phyloP scores from a whole-genome alignment of 1,284 basidiomycete species.

The Rhizopogon parksii region DNA sequence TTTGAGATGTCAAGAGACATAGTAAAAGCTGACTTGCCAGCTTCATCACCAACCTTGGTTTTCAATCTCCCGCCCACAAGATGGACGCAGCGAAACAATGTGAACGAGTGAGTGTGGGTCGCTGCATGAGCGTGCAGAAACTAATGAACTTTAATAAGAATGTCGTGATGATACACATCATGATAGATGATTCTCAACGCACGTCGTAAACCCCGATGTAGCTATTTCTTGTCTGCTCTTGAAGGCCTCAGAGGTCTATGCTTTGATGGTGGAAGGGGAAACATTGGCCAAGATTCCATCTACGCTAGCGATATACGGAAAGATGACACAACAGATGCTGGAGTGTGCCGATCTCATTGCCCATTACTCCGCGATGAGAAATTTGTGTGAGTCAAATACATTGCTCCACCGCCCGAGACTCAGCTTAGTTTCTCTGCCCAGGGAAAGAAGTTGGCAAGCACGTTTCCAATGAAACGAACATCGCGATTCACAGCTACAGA shows the following conservation, averaged over 20 bases:
- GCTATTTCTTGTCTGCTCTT: not conserved
- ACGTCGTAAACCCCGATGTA: not conserved
- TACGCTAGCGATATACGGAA: too few relatives aligned
- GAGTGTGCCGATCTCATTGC: conserved; percentile 1
- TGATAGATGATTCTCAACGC: not conserved
- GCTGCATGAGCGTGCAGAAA: too few relatives aligned
- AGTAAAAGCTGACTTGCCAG: too few relatives aligned
- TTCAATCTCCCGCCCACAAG: too few relatives aligned
- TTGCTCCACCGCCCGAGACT: not conserved
- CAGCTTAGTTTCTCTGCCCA: not conserved
- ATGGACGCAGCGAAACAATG: too few relatives aligned
- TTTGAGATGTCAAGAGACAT: too few relatives aligned
- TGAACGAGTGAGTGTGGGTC: too few relatives aligned
- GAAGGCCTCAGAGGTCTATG: not conserved
- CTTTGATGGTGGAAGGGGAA: not conserved
- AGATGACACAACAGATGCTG: too few relatives aligned
- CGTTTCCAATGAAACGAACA: not conserved
- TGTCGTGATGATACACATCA: too few relatives aligned
- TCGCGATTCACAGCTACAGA: not conserved
- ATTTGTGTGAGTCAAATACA: not conserved
- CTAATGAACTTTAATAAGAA: not conserved
- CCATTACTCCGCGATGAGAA: not conserved
- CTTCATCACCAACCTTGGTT: too few relatives aligned
- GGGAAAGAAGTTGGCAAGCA: not conserved
- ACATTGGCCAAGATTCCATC: not conserved